Evolutionary conservation across 768 basidiomycete genomes (phyloP).

Genomic region (Asterophora parasitica): DNA sequence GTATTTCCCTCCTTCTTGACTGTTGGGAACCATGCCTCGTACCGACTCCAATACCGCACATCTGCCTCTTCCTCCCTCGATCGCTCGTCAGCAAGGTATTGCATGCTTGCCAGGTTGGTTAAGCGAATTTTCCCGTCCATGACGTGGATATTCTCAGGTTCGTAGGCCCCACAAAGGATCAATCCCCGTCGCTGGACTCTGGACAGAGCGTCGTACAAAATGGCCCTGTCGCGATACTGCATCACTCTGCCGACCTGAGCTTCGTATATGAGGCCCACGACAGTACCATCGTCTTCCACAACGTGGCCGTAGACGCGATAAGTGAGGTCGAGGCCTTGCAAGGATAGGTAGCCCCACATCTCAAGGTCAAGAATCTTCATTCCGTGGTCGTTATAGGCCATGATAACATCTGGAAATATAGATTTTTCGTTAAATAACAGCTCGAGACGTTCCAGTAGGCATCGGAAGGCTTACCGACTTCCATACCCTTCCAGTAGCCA

Average conservation of each 20-base stretch:
- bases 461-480: slow-evolving; percentile 26
- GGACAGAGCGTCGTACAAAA: slow-evolving; percentile 28
- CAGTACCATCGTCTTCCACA: slow-evolving; percentile 23
- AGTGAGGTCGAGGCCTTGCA: slow-evolving; percentile 30
- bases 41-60: slow-evolving; percentile 22
- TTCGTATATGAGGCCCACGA: slow-evolving; percentile 34
- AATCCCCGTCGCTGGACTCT: slow-evolving; percentile 24
- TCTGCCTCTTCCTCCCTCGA: slow-evolving; percentile 19
- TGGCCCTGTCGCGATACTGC: slow-evolving; percentile 22
- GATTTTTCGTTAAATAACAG: too few species aligned
- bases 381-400: slow-evolving; percentile 26
- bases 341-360: slow-evolving; percentile 26
- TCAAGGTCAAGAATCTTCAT: slow-evolving; percentile 22
- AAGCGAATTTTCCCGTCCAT: slow-evolving; percentile 33
- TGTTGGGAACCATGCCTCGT: slow-evolving; percentile 23
- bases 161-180: slow-evolving; percentile 17
- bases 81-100: slow-evolving; percentile 15
- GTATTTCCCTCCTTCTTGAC: slow-evolving; percentile 11
- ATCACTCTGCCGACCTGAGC: slow-evolving; percentile 30
- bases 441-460: too few species aligned
- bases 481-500: slow-evolving; percentile 34
- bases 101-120: slow-evolving; percentile 19
- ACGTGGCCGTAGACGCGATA: slow-evolving; percentile 32
- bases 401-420: slow-evolving; percentile 24
- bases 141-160: slow-evolving; percentile 25